These are phyloP conservation scores for Nakazawaea laoshanensis DNA, from an alignment of 805 yeast genomes.

Conservation along the genomic window DNA sequence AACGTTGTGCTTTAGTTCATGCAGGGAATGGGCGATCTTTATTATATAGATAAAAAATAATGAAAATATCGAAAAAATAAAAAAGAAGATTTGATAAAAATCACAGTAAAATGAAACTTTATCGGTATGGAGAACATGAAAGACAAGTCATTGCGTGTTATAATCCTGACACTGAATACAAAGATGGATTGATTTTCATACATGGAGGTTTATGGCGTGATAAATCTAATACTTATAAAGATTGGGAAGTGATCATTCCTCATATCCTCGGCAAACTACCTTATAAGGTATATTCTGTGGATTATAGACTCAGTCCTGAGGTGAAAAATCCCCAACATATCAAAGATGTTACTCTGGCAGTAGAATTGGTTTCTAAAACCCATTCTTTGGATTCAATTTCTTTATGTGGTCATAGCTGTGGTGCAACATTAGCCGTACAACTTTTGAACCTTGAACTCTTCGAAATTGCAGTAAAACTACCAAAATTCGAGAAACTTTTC, in stretches of 20 bases:
- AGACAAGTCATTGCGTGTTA: constrained; percentile 9
- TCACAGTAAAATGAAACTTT: neutral
- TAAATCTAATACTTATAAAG: constrained; percentile 48
- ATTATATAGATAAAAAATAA: too few relatives aligned
- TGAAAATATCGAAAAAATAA: neutral
- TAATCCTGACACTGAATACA: constrained; percentile 6
- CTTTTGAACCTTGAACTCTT: constrained; percentile 4
- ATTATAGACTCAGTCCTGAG: constrained; percentile 62
- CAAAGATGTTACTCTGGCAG: constrained; percentile 41
- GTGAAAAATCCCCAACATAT: constrained; percentile 55
- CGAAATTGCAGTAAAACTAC: constrained; percentile 3
- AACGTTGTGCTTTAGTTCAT: constrained; percentile 1
- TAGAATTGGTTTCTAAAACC: constrained; percentile 18
- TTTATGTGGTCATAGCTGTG: constrained; percentile 73
- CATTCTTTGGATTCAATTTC: constrained; percentile 17
- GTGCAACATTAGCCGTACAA: constrained; percentile 61
- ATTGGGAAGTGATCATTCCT: constrained; percentile 28
- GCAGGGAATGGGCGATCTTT: neutral
- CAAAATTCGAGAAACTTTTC: constrained; percentile 16
- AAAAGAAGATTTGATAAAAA: neutral
- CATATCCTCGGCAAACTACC: constrained; percentile 5
- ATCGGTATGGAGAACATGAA: constrained; percentile 3
- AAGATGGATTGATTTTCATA: constrained; percentile 40
- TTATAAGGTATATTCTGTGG: constrained; percentile 31
- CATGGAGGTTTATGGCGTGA: constrained; percentile 94